A percentile compares a stretch with the other conserved stretches of the same genome.
These are phyloP conservation scores for Scedosporium aurantiacum DNA, from an alignment of 2,329 filamentous ascomycete genomes.

Conservation along the genomic window DNA sequence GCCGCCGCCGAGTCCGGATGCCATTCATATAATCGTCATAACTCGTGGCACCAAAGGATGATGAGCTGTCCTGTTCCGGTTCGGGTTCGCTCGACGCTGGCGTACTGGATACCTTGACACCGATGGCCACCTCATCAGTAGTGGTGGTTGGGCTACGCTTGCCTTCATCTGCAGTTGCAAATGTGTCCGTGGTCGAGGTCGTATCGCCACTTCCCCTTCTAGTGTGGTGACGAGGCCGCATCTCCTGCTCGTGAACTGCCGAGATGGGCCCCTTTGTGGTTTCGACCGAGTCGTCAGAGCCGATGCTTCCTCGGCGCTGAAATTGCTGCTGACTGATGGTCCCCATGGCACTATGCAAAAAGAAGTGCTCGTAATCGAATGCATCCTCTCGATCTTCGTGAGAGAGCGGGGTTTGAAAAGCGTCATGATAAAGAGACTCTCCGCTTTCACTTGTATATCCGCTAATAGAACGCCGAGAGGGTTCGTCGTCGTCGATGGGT, in stretches of 20 bases:
- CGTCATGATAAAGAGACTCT: constrained; percentile 53
- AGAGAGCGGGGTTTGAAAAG: constrained; percentile 49
- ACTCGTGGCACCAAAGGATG: constrained; percentile 5
- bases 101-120: constrained; percentile 1
- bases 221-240: constrained; percentile 14
- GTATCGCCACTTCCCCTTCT: constrained; percentile 38
- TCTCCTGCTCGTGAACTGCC: constrained; percentile 13
- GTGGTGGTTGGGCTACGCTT: constrained; percentile 24
- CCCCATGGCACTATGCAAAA: constrained; percentile 84
- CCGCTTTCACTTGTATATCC: constrained; percentile 50
- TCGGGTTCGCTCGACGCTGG: background rate
- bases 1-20: constrained; percentile 7
- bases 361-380: constrained; percentile 95
- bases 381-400: constrained; percentile 92
- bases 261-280: constrained; percentile 42
- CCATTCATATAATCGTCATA: constrained; percentile 16
- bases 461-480: constrained; percentile 18
- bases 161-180: constrained; percentile 45
- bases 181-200: constrained; percentile 40
- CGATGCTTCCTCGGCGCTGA: constrained; percentile 37
- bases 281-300: constrained; percentile 50
- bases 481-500: constrained; percentile 22
- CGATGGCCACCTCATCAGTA: constrained; percentile 12
- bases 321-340: constrained; percentile 51
- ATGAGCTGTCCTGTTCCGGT: background rate